Evolutionary conservation across 2,329 filamentous ascomycete genomes (phyloP), one percentile per base, ranked within the genome.

Genomic region (Fusarium pilosicola): DNA sequence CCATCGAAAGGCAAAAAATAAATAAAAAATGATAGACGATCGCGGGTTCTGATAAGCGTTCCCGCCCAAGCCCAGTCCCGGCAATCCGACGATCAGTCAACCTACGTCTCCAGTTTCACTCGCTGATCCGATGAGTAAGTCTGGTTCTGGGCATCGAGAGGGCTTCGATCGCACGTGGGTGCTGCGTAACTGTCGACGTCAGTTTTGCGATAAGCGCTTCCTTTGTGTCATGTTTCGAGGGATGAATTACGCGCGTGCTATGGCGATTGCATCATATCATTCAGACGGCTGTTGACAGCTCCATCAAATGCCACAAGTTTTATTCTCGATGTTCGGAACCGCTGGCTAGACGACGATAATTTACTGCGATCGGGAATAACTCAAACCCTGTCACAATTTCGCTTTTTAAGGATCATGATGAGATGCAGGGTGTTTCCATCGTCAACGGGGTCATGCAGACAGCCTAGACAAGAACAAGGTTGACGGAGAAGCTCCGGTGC

Each of bases 231-330:
- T 65, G 49, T 54, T 34, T 44, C n/a, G 38, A 11, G 17, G 28
- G 24, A n/a, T 62, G 52, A 52, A n/a, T 59, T 41, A 58, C 54
- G 52, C 39, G 30, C 34, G 51, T 52, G 55, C 46, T 45, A 61
- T 61, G 24, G 22, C 30, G 30, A 63, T 70, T 73, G 62, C 71
- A 70, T 73, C 65, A 73, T 73, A 70, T 73, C 70, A 73, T 73
- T 42, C 56, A 49, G 22, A 59, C 61, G 39, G 36, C 30, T 24
- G 44, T 42, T 49, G 30, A 61, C 39, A 63, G 57, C 51, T 48
- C 26, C 30, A 56, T 44, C 36, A 32, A 42, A 34, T 26, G 39
- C 26, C 17, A 48, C 34, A 41, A 18, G 44, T 6, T 14, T 14
- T 18, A n/a, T 9, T 20, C 38, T 20, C 48, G 62, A 71, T 73